Evolutionary conservation across 257 asterid genomes (phyloP).

Genomic region (Datura wrightii): DNA sequence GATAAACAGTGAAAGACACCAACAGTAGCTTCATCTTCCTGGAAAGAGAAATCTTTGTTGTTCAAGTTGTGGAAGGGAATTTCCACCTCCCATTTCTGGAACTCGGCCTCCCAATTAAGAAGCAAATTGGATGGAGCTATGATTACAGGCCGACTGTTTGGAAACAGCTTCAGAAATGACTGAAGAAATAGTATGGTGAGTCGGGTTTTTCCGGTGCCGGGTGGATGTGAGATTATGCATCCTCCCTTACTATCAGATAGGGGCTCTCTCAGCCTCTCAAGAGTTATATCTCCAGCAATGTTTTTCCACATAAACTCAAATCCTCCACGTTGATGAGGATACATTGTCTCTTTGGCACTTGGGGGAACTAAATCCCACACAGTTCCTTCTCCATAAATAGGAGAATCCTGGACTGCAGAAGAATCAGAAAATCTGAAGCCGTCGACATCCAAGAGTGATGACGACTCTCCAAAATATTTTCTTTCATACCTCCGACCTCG

Average conservation of each 20-base stretch:
- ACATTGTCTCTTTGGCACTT: slow-evolving; percentile 43
- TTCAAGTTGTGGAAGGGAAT: slow-evolving; percentile 69
- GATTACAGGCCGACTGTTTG: slow-evolving; percentile 62
- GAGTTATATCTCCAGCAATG: slow-evolving; percentile 59
- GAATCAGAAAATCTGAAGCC: slow-evolving; percentile 35
- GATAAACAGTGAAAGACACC: slow-evolving; percentile 24
- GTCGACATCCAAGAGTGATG: slow-evolving; percentile 6
- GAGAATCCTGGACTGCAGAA: slow-evolving; percentile 14
- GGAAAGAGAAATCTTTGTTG: slow-evolving; percentile 39
- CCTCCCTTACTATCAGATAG: slow-evolving; percentile 52
- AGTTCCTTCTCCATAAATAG: slow-evolving; percentile 39
- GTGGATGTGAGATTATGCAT: slow-evolving; percentile 84
- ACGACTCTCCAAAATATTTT: slow-evolving; percentile 18
- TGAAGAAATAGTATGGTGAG: slow-evolving; percentile 66
- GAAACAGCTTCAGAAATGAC: slow-evolving; percentile 58
- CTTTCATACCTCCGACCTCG: slow-evolving; percentile 22
- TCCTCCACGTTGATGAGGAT: slow-evolving; percentile 71
- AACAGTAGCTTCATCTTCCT: slow-evolving; percentile 39
- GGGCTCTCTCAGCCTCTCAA: slow-evolving; percentile 45
- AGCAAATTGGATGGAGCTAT: slow-evolving; percentile 82
- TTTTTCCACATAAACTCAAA: slow-evolving; percentile 67
- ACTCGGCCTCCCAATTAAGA: slow-evolving; percentile 68
- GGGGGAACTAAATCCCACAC: slow-evolving; percentile 61
- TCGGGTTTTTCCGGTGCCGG: slow-evolving; percentile 81
- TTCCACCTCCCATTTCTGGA: slow-evolving; percentile 55